A percentile compares a stretch with the other conserved stretches of the same genome.
These are phyloP conservation scores for Diatrype stigma DNA, from an alignment of 2,329 filamentous ascomycete species.

Conservation along the genomic window DNA sequence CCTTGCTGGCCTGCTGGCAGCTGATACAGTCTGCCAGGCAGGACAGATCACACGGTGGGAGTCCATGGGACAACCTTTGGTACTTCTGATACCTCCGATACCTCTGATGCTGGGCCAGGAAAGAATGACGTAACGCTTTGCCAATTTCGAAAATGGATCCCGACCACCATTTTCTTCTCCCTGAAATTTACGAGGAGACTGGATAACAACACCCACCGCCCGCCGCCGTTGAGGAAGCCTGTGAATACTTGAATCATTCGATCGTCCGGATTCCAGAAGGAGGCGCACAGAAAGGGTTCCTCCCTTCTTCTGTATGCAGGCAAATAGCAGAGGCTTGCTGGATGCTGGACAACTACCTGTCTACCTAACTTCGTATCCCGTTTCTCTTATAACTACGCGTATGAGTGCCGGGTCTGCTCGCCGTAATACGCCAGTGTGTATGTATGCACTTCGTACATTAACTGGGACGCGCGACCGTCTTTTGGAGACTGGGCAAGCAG, in stretches of 20 bases:
- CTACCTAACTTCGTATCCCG: background rate
- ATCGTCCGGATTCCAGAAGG: background rate
- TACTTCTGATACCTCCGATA: no score
- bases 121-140: background rate
- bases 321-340: no score
- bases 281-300: background rate
- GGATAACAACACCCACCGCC: background rate
- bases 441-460: no score
- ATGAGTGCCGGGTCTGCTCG: background rate
- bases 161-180: background rate
- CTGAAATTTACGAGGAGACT: background rate
- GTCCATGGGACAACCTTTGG: background rate
- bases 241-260: background rate
- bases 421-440: background rate
- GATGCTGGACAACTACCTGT: no score
- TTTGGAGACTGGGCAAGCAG: background rate
- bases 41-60: background rate
- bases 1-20: background rate
- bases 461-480: background rate
- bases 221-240: background rate
- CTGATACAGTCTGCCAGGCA: background rate
- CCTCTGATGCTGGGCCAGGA: background rate
- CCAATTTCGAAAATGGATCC: background rate
- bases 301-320: no score
- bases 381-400: background rate